Percentiles rank a stretch among this genome's conserved stretches.
These are phyloP conservation scores for cucumber (Cucumis sativus) DNA, from an alignment of 306 rosid species.

Conservation along the genomic window DNA sequence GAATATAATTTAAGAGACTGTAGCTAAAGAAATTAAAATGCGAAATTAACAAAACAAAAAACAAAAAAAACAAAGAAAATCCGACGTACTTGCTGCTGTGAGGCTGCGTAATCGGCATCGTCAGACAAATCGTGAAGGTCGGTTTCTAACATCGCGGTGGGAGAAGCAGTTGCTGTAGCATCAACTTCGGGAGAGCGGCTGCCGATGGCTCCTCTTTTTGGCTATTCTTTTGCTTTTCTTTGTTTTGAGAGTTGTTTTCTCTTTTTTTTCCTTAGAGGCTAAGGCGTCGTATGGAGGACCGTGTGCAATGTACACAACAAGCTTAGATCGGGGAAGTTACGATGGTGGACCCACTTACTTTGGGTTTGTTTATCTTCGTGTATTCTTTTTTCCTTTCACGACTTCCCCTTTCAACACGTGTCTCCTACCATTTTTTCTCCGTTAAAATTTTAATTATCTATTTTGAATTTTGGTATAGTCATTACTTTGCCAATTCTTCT, in stretches of 20 bases:
- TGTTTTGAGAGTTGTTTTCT: background rate
- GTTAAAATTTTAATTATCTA: too few relatives aligned
- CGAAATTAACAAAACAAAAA: background rate
- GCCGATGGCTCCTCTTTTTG: background rate
- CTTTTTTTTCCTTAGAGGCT: background rate
- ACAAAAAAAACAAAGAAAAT: background rate
- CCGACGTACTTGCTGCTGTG: conserved; percentile 61
- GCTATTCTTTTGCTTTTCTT: background rate
- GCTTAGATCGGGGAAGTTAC: background rate
- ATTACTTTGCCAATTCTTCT: too few relatives aligned
- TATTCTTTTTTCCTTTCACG: background rate
- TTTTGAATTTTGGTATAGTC: too few relatives aligned
- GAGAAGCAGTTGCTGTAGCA: background rate
- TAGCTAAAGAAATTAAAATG: background rate
- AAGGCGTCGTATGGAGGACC: background rate
- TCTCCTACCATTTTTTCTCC: too few relatives aligned
- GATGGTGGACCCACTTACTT: background rate
- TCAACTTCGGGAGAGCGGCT: background rate
- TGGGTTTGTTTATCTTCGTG: background rate
- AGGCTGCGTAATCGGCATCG: conserved; percentile 94
- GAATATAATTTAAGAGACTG: background rate
- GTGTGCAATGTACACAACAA: background rate
- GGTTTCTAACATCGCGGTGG: conserved; percentile 54
- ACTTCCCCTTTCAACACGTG: background rate
- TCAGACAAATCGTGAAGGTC: conserved; percentile 88